Percentiles rank a stretch among this genome's conserved stretches.
These are phyloP conservation scores for Saturnispora sanitii DNA, from an alignment of 805 yeast genomes.

Conservation along the genomic window DNA sequence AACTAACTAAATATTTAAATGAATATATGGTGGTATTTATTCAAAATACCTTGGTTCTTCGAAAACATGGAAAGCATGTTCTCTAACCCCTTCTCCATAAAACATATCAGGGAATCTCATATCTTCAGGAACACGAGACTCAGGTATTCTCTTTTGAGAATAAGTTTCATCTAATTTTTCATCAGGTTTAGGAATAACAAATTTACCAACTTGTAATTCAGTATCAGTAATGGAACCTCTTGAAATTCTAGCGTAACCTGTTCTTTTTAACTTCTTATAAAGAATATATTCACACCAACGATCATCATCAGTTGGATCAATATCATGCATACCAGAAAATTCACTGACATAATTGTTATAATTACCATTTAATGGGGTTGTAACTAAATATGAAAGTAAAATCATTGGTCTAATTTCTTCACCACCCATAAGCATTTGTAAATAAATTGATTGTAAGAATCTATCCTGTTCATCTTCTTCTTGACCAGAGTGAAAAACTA, in stretches of 20 bases:
- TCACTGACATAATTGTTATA: conserved; percentile 86
- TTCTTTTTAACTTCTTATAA: conserved; percentile 75
- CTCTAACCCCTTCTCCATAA: conserved; percentile 87
- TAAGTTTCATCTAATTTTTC: conserved; percentile 18
- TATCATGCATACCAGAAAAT: conserved; percentile 79
- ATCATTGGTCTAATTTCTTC: conserved; percentile 69
- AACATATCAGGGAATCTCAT: conserved; percentile 71
- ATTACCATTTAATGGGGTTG: conserved; percentile 80
- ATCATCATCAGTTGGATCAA: conserved; percentile 89
- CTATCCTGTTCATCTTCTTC: conserved; percentile 96
- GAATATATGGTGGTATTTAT: conserved; percentile 8
- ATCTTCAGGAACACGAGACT: conserved; percentile 46
- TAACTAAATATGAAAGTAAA: conserved; percentile 81
- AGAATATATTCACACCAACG: conserved; percentile 98
- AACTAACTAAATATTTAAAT: neutral
- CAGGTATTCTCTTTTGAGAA: conserved; percentile 39
- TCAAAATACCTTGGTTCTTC: conserved; percentile 82
- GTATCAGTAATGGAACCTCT: conserved; percentile 94
- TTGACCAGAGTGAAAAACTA: conserved; percentile 97
- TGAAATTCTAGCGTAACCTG: conserved; percentile 89
- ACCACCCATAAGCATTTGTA: conserved; percentile 72
- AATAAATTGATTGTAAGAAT: conserved; percentile 67
- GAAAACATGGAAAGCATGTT: conserved; percentile 89
- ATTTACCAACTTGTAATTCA: conserved; percentile 91
- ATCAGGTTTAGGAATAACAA: conserved; percentile 40